Evolutionary conservation across 805 yeast genomes (phyloP), one percentile per base, ranked within the genome.

Genomic region (Lipomyces yamadae): DNA sequence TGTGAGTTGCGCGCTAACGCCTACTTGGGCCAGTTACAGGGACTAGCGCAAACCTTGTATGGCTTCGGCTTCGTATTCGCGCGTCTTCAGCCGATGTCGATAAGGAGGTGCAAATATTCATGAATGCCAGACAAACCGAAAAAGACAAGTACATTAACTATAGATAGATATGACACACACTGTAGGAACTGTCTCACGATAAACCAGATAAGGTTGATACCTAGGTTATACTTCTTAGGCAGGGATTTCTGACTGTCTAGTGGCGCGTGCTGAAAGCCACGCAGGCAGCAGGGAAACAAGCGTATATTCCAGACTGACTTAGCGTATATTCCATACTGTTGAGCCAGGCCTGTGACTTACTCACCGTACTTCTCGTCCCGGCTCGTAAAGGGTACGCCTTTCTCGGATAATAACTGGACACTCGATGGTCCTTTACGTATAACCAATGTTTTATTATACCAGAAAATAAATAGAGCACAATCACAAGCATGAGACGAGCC

Each of bases 281-380:
- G 24, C 10, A 42, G 48, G 24, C 8, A 15, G 48, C n/a, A 7
- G 18, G 10, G 15, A 5, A 37, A 3, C 4, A n/a, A n/a, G 48
- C 48, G 48, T 42, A 42, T 15, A 42, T 42, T 42, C 24, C 48
- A 24, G 24, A 24, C 24, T 24, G 24, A 1, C 24, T 1, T 24
- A n/a, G 48, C 48, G 48, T 42, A 42, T 15, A 42, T 42, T 42
- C 24, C 48, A 42, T 24, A 42, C 48, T 42, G 48, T 42, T 42
- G 48, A 42, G 48, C 48, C 48, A 2, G 24, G 48, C 24, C 7
- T 15, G 8, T 24, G 4, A n/a, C 48, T 15, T 18, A 42, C 18
- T n/a, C 24, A 24, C 48, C 48, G 48, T 5, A 42, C n/a, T 18
- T 42, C 29, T 42, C 48, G 48, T 42, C 48, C 18, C 48, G 18